phyloP scores from a whole-genome alignment of 345 rosid genomes.

The Euclidium syriacum region DNA sequence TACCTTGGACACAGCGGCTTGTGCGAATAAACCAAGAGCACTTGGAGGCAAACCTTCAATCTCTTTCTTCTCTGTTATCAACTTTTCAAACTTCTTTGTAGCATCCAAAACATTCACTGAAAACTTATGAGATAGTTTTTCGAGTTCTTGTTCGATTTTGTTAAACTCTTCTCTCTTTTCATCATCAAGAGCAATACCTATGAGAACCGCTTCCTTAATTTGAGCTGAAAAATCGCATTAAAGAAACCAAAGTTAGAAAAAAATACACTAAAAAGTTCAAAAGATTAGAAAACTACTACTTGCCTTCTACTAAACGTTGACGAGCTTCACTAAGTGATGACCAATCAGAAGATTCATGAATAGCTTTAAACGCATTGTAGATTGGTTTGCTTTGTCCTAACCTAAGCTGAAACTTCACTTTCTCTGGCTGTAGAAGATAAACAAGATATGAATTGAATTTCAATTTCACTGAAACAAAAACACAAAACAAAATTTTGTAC shows the following conservation, averaged over 20 bases:
- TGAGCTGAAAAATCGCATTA: constrained; percentile 38
- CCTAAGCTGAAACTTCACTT: constrained; percentile 66
- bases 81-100: constrained; percentile 84
- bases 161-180: constrained; percentile 75
- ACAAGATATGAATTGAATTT: background rate
- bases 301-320: constrained; percentile 69
- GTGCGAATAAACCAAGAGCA: constrained; percentile 81
- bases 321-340: constrained; percentile 54
- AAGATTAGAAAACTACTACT: constrained; percentile 16
- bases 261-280: background rate
- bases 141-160: constrained; percentile 86
- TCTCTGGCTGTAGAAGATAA: constrained; percentile 55
- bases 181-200: constrained; percentile 83
- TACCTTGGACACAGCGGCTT: constrained; percentile 85
- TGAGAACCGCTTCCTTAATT: constrained; percentile 84
- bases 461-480: background rate
- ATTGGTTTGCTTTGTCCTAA: constrained; percentile 80
- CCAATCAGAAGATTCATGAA: constrained; percentile 65
- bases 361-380: constrained; percentile 66
- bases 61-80: constrained; percentile 71
- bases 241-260: constrained; percentile 10
- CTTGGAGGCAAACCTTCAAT: constrained; percentile 69
- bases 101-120: constrained; percentile 86
- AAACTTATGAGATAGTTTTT: constrained; percentile 71
- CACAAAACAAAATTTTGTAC: constrained; percentile 18